Conservation (phyloP, 2,329 filamentous ascomycete genomes). For the Trichoderma atroviride region DNA sequence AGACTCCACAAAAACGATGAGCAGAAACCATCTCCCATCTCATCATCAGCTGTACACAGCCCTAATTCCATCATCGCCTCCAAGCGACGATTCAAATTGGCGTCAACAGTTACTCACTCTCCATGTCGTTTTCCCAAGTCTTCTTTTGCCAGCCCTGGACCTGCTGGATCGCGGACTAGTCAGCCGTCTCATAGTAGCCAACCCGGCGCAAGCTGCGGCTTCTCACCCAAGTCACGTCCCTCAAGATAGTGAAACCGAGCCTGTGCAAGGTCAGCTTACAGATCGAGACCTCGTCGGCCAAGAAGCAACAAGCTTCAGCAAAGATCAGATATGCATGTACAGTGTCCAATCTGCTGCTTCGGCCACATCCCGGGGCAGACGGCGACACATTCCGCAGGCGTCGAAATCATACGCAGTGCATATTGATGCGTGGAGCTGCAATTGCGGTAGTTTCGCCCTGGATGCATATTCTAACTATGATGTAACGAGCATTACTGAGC, state of each 20-base stretch:
- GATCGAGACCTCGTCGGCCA: too few species aligned
- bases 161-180: conserved; percentile 79
- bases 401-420: conserved; percentile 67
- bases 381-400: conserved; percentile 28
- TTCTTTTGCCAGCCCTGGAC: conserved; percentile 83
- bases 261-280: not conserved
- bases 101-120: conserved; percentile 71
- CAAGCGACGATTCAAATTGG: conserved; percentile 34
- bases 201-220: not conserved
- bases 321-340: conserved; percentile 48
- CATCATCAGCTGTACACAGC: conserved; percentile 52
- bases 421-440: conserved; percentile 81
- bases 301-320: not conserved
- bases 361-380: conserved; percentile 34
- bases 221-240: not conserved
- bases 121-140: conserved; percentile 80
- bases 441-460: conserved; percentile 82
- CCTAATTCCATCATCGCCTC: conserved; percentile 49
- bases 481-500: not conserved
- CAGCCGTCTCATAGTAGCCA: conserved; percentile 48
- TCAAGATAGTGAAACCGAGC: not conserved
- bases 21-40: conserved; percentile 35
- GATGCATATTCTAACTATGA: conserved; percentile 58
- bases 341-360: conserved; percentile 64
- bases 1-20: conserved; percentile 21